phyloP scores from a whole-genome alignment of 1,139 yeast genomes.

The Geotrichum citri-aurantii region DNA sequence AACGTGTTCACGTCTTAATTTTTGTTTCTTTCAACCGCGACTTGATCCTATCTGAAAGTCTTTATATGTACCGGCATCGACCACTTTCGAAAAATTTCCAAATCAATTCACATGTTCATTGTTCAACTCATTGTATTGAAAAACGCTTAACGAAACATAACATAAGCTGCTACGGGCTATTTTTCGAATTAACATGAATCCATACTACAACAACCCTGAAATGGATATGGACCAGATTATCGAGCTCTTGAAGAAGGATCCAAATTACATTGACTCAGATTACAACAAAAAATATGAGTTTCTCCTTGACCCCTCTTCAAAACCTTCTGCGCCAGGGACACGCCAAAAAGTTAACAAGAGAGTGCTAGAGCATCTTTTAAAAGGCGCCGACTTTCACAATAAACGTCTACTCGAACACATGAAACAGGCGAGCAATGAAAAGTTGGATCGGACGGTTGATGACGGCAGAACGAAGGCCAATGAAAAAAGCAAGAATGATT shows the following conservation, averaged over 20 bases:
- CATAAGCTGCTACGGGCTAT: background rate
- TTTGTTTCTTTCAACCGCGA: no score
- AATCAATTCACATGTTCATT: background rate
- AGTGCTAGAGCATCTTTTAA: slow-evolving; percentile 17
- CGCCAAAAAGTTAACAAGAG: slow-evolving; percentile 16
- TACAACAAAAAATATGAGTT: slow-evolving; percentile 18
- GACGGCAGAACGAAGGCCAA: background rate
- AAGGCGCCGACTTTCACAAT: slow-evolving; percentile 18
- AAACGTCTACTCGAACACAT: slow-evolving; percentile 12
- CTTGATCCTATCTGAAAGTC: background rate
- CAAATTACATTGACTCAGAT: slow-evolving; percentile 24
- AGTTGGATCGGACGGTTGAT: background rate
- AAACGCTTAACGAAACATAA: no score
- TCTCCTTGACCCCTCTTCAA: background rate
- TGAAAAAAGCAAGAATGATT: background rate
- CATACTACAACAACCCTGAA: background rate
- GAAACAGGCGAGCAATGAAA: background rate
- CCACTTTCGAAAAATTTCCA: background rate
- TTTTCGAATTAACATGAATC: background rate
- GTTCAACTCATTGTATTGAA: background rate
- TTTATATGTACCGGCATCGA: background rate
- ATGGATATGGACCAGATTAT: slow-evolving; percentile 14
- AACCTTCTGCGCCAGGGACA: background rate
- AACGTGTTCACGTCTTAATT: no score
- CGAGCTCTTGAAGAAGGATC: slow-evolving; percentile 10